Percentiles rank a stretch among this genome's conserved stretches.
phyloP scores from a whole-genome alignment of 2,329 filamentous ascomycete species.

The Aspergillus uvarum region DNA sequence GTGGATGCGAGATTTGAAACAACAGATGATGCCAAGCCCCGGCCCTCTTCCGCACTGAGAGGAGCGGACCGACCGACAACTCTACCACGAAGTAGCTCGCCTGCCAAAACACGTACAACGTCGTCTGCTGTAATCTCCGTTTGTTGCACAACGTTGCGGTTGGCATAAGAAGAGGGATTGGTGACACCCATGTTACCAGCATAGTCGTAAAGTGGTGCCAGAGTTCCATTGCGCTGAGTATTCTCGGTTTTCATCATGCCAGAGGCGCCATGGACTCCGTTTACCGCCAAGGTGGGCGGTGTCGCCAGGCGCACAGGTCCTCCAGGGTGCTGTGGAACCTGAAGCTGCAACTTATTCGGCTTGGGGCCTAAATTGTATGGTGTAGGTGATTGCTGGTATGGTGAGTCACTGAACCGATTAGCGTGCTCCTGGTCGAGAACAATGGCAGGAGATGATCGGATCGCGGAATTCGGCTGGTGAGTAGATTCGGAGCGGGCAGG shows the following conservation, averaged over 20 bases:
- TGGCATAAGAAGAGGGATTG: constrained; percentile 8
- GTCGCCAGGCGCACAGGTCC: constrained; percentile 45
- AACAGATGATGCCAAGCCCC: constrained; percentile 31
- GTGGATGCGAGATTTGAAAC: constrained; percentile 32
- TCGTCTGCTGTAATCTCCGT: constrained; percentile 30
- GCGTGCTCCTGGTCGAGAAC: constrained; percentile 42
- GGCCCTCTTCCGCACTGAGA: constrained; percentile 33
- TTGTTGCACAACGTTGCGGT: constrained; percentile 11
- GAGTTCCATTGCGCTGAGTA: constrained; percentile 18
- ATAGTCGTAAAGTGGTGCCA: constrained; percentile 6
- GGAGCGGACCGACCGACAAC: constrained; percentile 29
- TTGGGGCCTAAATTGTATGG: constrained; percentile 23
- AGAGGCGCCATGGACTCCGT: constrained; percentile 33
- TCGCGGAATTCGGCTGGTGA: constrained; percentile 42
- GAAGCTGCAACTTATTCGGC: constrained; percentile 44
- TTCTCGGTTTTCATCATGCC: constrained; percentile 16
- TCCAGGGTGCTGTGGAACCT: constrained; percentile 43
- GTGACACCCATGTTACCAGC: constrained; percentile 4
- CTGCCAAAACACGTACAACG: constrained; percentile 32
- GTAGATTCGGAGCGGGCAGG: constrained; percentile 52
- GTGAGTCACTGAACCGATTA: constrained; percentile 16
- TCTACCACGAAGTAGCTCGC: constrained; percentile 32
- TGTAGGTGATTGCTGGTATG: constrained; percentile 29
- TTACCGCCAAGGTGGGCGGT: constrained; percentile 42
- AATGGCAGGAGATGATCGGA: constrained; percentile 43